Percentiles rank a stretch among this genome's conserved stretches.
These are phyloP conservation scores for Colletotrichum graminicola DNA, from an alignment of 2,329 filamentous ascomycete species.

Conservation along the genomic window DNA sequence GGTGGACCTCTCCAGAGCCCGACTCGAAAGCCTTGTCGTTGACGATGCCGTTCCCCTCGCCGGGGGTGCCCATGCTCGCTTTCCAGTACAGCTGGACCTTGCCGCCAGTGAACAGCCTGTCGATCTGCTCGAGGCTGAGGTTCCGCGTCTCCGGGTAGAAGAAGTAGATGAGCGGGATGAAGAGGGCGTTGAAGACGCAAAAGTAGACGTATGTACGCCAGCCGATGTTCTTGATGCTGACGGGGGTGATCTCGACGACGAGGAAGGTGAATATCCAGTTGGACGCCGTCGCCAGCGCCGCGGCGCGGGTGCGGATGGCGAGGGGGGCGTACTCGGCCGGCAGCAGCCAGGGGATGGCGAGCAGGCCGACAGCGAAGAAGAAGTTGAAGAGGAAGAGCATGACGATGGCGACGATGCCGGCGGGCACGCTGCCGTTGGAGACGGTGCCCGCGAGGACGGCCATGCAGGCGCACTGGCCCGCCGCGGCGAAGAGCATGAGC, in stretches of 20 bases:
- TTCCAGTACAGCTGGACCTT: constrained; percentile 51
- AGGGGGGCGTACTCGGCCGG: constrained; percentile 59
- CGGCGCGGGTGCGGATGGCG: constrained; percentile 54
- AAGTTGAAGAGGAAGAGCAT: constrained; percentile 60
- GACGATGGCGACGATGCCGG: constrained; percentile 57
- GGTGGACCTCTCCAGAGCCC: constrained; percentile 31
- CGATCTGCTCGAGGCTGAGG: constrained; percentile 63
- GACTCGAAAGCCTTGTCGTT: constrained; percentile 37
- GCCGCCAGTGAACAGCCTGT: constrained; percentile 52
- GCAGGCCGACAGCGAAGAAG: constrained; percentile 56
- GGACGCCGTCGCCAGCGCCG: constrained; percentile 53
- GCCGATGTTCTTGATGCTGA: constrained; percentile 53
- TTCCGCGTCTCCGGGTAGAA: constrained; percentile 63
- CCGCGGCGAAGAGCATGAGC: constrained; percentile 65
- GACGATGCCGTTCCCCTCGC: constrained; percentile 42
- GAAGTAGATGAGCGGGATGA: constrained; percentile 60
- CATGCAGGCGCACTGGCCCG: constrained; percentile 57
- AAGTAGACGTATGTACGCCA: constrained; percentile 56
- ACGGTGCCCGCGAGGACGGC: constrained; percentile 59
- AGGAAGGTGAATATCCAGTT: constrained; percentile 54
- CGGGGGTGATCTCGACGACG: constrained; percentile 55
- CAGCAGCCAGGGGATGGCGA: constrained; percentile 56
- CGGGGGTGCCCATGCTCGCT: constrained; percentile 49
- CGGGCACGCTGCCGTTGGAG: constrained; percentile 51
- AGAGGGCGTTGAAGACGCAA: constrained; percentile 52